A percentile compares a stretch with the other conserved stretches of the same genome.
These are phyloP conservation scores for Hippophae gyantsensis DNA, from an alignment of 306 rosid genomes.

Conservation along the genomic window DNA sequence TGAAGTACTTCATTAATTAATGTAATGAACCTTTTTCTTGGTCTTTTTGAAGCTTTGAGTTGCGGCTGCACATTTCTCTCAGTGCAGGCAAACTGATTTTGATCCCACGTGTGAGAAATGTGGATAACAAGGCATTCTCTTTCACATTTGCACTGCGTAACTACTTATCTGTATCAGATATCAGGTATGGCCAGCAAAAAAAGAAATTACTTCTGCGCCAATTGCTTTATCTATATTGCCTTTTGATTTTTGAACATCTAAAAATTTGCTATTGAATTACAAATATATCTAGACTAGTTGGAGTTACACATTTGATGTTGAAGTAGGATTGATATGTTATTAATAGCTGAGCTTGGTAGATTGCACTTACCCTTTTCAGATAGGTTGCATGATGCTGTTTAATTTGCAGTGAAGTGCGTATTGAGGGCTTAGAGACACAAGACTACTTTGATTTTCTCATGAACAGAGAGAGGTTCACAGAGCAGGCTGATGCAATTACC, in stretches of 20 bases:
- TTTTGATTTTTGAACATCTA: neutral
- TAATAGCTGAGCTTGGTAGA: slow-evolving; percentile 11
- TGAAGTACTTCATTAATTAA: neutral
- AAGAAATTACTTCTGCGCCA: neutral
- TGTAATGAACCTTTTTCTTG: slow-evolving; percentile 6
- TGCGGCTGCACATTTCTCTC: slow-evolving; percentile 52
- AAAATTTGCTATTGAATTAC: neutral
- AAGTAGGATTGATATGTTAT: neutral
- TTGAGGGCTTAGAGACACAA: slow-evolving; percentile 81
- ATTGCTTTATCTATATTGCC: neutral
- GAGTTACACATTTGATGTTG: neutral
- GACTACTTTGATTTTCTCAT: slow-evolving; percentile 60
- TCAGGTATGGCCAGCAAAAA: slow-evolving; percentile 40
- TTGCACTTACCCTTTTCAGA: slow-evolving; percentile 12
- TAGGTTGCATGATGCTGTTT: slow-evolving; percentile 19
- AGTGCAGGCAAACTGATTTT: slow-evolving; percentile 55
- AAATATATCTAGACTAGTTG: too few species aligned
- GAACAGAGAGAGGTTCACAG: slow-evolving; percentile 52
- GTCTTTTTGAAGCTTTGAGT: slow-evolving; percentile 46
- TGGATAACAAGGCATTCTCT: slow-evolving; percentile 45
- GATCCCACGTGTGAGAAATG: slow-evolving; percentile 56
- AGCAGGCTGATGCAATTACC: slow-evolving; percentile 78
- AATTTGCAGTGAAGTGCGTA: slow-evolving; percentile 62
- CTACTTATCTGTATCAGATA: slow-evolving; percentile 59
- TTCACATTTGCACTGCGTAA: slow-evolving; percentile 57